Percentiles rank a stretch among this genome's conserved stretches.
These are phyloP conservation scores for Coniochaeta ligniaria DNA, from an alignment of 2,329 filamentous ascomycete genomes.

Conservation along the genomic window DNA sequence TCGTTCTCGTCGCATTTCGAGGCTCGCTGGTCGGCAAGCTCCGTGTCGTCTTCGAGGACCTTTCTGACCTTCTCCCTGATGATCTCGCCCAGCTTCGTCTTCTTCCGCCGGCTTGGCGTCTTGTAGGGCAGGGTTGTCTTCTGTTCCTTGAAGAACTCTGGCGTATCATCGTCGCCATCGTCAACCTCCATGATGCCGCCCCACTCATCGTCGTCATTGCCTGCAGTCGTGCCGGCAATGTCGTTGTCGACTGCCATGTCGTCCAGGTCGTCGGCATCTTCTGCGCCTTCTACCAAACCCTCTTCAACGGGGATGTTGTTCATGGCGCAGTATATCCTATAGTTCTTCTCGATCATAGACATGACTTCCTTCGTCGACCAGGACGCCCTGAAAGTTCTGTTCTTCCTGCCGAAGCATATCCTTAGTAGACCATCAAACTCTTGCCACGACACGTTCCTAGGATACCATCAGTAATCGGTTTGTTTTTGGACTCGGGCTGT, in stretches of 20 bases:
- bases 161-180: slow-evolving; percentile 65
- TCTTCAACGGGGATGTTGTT: slow-evolving; percentile 77
- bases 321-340: slow-evolving; percentile 82
- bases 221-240: slow-evolving; percentile 21
- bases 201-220: slow-evolving; percentile 37
- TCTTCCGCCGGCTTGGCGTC: slow-evolving; percentile 64
- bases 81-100: slow-evolving; percentile 71
- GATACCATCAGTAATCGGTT: slow-evolving; percentile 49
- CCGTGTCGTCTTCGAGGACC: slow-evolving; percentile 74
- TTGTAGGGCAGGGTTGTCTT: slow-evolving; percentile 37
- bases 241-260: slow-evolving; percentile 33
- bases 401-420: slow-evolving; percentile 77
- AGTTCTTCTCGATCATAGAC: slow-evolving; percentile 79
- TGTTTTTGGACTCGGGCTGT: neutral
- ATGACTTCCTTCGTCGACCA: slow-evolving; percentile 78
- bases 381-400: slow-evolving; percentile 77
- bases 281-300: slow-evolving; percentile 39
- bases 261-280: slow-evolving; percentile 25
- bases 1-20: slow-evolving; percentile 89
- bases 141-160: slow-evolving; percentile 73
- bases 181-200: slow-evolving; percentile 40
- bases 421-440: slow-evolving; percentile 90
- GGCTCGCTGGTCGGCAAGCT: slow-evolving; percentile 72
- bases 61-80: slow-evolving; percentile 83
- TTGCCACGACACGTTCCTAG: slow-evolving; percentile 71